phyloP scores from a whole-genome alignment of 129 eudicot genomes.

The Chrysanthemum makinoi region DNA sequence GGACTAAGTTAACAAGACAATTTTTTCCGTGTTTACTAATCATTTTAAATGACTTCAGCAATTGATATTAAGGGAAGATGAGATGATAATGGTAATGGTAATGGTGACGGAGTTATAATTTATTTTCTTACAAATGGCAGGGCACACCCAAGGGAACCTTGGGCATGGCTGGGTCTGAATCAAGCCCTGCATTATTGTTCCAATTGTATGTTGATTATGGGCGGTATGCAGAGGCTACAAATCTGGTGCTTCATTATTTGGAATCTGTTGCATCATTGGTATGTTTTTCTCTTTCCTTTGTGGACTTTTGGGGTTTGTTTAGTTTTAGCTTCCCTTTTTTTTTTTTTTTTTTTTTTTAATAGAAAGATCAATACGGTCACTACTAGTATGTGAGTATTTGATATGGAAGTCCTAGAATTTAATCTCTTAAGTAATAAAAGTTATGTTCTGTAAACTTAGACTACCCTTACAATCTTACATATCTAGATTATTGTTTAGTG shows the following conservation, averaged over 20 bases:
- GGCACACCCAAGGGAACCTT: slow-evolving; percentile 46
- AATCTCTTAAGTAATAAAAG: no score
- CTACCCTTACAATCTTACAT: no score
- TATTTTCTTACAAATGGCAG: slow-evolving; percentile 32
- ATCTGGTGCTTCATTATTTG: slow-evolving; percentile 56
- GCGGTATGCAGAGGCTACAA: slow-evolving; percentile 72
- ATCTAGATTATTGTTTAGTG: no score
- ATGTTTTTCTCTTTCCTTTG: slow-evolving; percentile 24
- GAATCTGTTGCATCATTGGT: slow-evolving; percentile 73
- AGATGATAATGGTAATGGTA: background rate
- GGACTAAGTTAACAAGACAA: no score
- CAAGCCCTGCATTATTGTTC: slow-evolving; percentile 76
- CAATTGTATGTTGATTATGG: slow-evolving; percentile 81
- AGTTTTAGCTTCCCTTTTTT: no score
- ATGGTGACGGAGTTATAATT: background rate
- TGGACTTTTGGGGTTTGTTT: background rate
- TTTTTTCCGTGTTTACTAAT: no score
- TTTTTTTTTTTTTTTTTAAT: no score
- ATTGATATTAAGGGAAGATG: background rate
- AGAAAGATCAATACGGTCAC: no score
- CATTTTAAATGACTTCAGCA: background rate
- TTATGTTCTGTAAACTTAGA: no score
- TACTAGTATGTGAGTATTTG: no score
- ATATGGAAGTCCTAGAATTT: no score
- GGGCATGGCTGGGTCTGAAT: slow-evolving; percentile 89